Base-by-base conservation (phyloP, 2,329 filamentous ascomycete genomes). In the Alternaria triticina region DNA sequence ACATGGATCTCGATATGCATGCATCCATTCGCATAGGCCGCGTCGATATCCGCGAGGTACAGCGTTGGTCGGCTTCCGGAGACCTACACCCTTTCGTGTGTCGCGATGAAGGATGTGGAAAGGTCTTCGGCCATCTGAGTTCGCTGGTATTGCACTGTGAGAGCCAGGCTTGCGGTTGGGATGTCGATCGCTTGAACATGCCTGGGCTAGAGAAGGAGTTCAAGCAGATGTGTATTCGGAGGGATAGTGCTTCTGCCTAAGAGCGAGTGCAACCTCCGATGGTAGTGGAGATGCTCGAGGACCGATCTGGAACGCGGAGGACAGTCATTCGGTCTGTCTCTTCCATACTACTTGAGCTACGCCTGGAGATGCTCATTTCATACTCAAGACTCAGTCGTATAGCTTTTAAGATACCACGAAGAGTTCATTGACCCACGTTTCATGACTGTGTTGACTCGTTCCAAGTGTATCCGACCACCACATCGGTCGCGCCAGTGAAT, bases 1-100 rank as follows among this genome's bases (percentile, higher is more conserved):
- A 72, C 65, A 79, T 79, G 75, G 75, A 78, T 55, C 56, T 77
- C n/a, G 74, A 74, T 30, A 67, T 78, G 23, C 77, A 79, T 25
- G 72, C 70, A 2, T 72, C 76, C 45, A 67, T 79, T 17, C 77
- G 76, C 28, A 73, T 66, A 2, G 66, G 67, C 2, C 67, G 72
- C 15, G 58, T 74, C 52, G 57, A 73, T 25, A 51, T 72, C 30
- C n/a, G 65, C 3, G 69, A 73, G 23, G 54, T 76, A 45, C 64
- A 63, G 7, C 54, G 59, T 36, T 74, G 73, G 74, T 70, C 75
- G 61, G 51, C 68, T 6, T 56, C 70, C 6, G 74, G 74, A 1
- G 44, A 65, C 4, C 52, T 79, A 9, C 65, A 70, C n/a, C 77
- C 75, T 0, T 79, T 75, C 54, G 51, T 77, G 1, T 79, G 77